Percentiles rank a stretch among this genome's conserved stretches.
Conservation (phyloP, 345 rosid genomes). For the Trapa bicornis region DNA sequence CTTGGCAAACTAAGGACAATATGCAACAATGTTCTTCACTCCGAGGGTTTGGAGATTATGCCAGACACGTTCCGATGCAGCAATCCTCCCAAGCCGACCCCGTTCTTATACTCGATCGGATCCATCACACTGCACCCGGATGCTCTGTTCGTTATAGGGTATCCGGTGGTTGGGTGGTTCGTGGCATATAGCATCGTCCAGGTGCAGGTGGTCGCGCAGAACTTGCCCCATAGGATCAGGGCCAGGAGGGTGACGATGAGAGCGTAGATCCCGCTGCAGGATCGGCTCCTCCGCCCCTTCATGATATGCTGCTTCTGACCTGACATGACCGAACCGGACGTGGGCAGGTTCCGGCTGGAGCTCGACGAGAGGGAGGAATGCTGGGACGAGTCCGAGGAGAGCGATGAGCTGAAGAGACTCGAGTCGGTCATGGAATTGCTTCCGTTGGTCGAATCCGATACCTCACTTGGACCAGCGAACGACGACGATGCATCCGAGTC, state of each 20-base stretch:
- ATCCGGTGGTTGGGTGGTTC: constrained; percentile 6
- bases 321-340: not conserved
- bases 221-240: constrained; percentile 41
- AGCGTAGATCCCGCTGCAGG: constrained; percentile 12
- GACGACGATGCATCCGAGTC: not conserved
- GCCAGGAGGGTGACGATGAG: constrained; percentile 22
- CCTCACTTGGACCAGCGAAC: not conserved
- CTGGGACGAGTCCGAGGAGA: not conserved
- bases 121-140: not conserved
- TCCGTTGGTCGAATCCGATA: not conserved
- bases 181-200: constrained; percentile 26
- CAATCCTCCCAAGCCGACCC: too few relatives aligned
- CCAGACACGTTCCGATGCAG: not conserved
- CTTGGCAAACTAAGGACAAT: too few relatives aligned
- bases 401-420: not conserved
- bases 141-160: not conserved
- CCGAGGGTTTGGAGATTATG: too few relatives aligned
- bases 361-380: not conserved
- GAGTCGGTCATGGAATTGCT: not conserved
- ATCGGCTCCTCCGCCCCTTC: constrained; percentile 1
- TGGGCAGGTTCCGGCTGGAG: not conserved
- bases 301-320: not conserved
- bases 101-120: constrained; percentile 16
- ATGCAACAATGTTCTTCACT: too few relatives aligned
- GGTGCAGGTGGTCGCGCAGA: constrained; percentile 39